Evolutionary conservation across 1,139 yeast species (phyloP).

Genomic region (Geotrichum siamense): DNA sequence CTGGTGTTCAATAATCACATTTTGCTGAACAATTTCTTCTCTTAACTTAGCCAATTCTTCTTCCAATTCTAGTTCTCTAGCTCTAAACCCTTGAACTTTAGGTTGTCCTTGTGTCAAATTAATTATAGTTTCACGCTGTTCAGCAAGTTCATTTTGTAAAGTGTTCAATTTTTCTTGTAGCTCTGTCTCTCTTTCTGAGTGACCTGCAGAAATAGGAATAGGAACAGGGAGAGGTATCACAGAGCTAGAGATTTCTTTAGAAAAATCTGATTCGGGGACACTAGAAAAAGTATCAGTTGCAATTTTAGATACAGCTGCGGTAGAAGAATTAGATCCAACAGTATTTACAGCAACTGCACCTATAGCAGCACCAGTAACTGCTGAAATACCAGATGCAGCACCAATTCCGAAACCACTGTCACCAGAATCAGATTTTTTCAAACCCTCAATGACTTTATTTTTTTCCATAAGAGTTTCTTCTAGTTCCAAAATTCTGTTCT

Average conservation of each 20-base stretch:
- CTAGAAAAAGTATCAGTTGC: not conserved
- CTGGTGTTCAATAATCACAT: slow-evolving; percentile 6
- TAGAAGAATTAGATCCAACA: not conserved
- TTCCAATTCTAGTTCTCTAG: slow-evolving; percentile 16
- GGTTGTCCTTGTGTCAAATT: too few species aligned
- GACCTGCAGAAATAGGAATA: too few species aligned
- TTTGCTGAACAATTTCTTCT: slow-evolving; percentile 1
- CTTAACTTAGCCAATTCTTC: slow-evolving; percentile 21
- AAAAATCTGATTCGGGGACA: not conserved
- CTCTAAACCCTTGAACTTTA: too few species aligned
- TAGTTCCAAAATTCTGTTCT: not conserved
- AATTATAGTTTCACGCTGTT: too few species aligned
- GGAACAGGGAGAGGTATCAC: too few species aligned
- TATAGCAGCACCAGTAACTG: slow-evolving; percentile 1
- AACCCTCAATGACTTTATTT: not conserved
- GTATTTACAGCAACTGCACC: not conserved
- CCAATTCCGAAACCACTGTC: not conserved
- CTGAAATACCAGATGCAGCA: not conserved
- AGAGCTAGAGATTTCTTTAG: too few species aligned
- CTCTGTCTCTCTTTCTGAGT: not conserved
- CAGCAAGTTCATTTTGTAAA: not conserved
- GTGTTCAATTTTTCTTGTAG: not conserved
- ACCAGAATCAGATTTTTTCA: not conserved
- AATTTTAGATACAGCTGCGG: not conserved
- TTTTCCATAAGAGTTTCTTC: slow-evolving; percentile 6